phyloP scores from a whole-genome alignment of 176 grass and related monocot genomes.

The bread wheat (Triticum aestivum) region DNA sequence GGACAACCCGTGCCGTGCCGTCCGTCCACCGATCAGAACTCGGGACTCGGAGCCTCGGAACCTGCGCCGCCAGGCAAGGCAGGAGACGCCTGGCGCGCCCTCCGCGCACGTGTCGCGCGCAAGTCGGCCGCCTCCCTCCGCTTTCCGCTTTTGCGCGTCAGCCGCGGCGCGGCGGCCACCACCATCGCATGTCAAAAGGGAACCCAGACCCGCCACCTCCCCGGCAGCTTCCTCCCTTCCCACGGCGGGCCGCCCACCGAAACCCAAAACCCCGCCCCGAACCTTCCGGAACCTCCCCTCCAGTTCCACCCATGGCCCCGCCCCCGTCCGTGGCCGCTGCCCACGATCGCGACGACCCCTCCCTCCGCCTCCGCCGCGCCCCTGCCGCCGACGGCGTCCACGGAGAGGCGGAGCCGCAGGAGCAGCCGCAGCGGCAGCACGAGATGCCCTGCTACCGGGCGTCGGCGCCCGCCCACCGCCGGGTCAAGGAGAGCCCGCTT shows the following conservation, averaged over 20 bases:
- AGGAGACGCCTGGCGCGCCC: slow-evolving; percentile 28
- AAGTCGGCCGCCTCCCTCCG: not conserved
- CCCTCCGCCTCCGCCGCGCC: slow-evolving; percentile 31
- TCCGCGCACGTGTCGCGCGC: not conserved
- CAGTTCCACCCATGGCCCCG: slow-evolving; percentile 40
- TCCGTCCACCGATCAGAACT: not conserved
- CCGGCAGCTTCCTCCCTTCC: not conserved
- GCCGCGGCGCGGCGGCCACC: slow-evolving; percentile 5
- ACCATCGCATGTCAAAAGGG: not conserved
- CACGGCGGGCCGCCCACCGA: not conserved
- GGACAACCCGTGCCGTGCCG: not conserved
- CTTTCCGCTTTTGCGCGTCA: slow-evolving; percentile 12
- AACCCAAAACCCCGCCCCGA: not conserved
- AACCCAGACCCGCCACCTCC: not conserved
- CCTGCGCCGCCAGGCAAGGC: not conserved
- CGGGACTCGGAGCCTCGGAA: not conserved
- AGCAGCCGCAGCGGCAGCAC: slow-evolving; percentile 20
- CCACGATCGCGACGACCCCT: slow-evolving; percentile 20
- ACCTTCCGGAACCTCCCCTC: not conserved
- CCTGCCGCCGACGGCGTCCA: not conserved
- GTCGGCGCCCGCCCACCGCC: slow-evolving; percentile 71
- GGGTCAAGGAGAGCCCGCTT: slow-evolving; percentile 85
- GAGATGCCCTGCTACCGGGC: slow-evolving; percentile 51
- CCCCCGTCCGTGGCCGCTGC: slow-evolving; percentile 11
- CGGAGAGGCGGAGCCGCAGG: not conserved